These are phyloP conservation scores for Trichoderma lentiforme DNA, from an alignment of 2,329 filamentous ascomycete species.

Conservation along the genomic window DNA sequence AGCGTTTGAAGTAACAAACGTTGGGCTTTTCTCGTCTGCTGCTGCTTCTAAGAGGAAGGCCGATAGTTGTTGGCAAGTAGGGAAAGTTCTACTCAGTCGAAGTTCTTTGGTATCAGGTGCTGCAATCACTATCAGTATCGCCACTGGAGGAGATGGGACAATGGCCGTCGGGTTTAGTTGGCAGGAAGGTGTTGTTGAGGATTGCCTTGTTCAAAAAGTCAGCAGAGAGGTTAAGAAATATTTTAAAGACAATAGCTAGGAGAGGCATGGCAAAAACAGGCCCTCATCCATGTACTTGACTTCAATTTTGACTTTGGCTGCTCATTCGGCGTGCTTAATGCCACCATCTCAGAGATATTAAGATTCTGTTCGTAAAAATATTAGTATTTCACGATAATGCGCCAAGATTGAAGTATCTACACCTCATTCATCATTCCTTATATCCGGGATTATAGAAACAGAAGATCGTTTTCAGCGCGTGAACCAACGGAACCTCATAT, in stretches of 20 bases:
- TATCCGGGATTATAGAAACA: neutral
- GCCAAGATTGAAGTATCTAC: neutral
- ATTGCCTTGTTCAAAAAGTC: neutral
- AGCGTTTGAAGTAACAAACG: slow-evolving; percentile 45
- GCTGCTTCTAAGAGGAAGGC: slow-evolving; percentile 11
- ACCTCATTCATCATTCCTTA: neutral
- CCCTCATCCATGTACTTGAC: neutral
- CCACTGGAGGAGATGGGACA: slow-evolving; percentile 43
- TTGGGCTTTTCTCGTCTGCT: slow-evolving; percentile 35
- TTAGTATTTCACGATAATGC: neutral
- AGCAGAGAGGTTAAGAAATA: neutral
- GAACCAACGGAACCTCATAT: neutral
- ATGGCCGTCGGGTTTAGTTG: slow-evolving; percentile 40
- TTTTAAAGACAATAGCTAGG: neutral
- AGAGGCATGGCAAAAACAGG: neutral
- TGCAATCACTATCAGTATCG: slow-evolving; percentile 37
- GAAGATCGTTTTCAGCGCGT: neutral
- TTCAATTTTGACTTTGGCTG: neutral
- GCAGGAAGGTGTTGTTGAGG: slow-evolving; percentile 31
- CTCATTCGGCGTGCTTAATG: neutral
- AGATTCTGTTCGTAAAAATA: no score
- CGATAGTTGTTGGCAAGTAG: slow-evolving; percentile 26
- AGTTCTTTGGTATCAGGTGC: slow-evolving; percentile 36
- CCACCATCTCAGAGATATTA: neutral
- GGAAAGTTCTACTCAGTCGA: slow-evolving; percentile 44